Base-by-base conservation (phyloP, 148 eudicot species). In the Amaranthus palmeri region DNA sequence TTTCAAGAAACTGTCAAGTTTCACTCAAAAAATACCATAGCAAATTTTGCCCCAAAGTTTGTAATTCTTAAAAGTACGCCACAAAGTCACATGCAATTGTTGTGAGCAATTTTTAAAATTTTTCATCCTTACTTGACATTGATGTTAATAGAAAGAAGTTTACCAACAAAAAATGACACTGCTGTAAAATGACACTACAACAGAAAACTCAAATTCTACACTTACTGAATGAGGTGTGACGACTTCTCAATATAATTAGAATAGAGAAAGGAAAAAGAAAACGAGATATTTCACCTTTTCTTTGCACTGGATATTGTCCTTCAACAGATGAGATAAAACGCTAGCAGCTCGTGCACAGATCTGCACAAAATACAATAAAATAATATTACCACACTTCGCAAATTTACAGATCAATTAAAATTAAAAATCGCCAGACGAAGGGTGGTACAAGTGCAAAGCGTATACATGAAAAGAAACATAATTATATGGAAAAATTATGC, bases 331-430 rank as follows among this genome's bases (percentile, higher is more conserved):
- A 71, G 97, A 83, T 54, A 89, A 87, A 67, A 92, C 89, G 82
- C 96, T 89, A 54, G 97, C 97, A 82, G 93, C 93, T 64, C 97
- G 83, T 73, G 90, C 81, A 79, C 93, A 87, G 65, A 84, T 87
- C 97, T 91, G 88, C 69, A 79, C 81, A 41, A 58, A 71, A 25
- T 25, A 25, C 36, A 25, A 25, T 25, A 25, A 25, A 69, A 67
- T 72, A 61, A 14, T 18, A 61, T 68, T 55, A 61, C 55, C 36
- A 25, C 36, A 25, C 36, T 25, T 25, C 0, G 36, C 36, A 18
- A 18, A 45, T 48, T 43, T 51, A 71, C 54, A 56, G 62, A 73
- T 12, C 50, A 77, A 25, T 25, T 25, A 25, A 25, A 25, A 55
- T 9, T 17, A 36, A n/a, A 18, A 15, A 56, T n/a, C 40, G 36